These are phyloP conservation scores for Alternaria sp. DNA, from an alignment of 2,329 filamentous ascomycete genomes.

Conservation along the genomic window DNA sequence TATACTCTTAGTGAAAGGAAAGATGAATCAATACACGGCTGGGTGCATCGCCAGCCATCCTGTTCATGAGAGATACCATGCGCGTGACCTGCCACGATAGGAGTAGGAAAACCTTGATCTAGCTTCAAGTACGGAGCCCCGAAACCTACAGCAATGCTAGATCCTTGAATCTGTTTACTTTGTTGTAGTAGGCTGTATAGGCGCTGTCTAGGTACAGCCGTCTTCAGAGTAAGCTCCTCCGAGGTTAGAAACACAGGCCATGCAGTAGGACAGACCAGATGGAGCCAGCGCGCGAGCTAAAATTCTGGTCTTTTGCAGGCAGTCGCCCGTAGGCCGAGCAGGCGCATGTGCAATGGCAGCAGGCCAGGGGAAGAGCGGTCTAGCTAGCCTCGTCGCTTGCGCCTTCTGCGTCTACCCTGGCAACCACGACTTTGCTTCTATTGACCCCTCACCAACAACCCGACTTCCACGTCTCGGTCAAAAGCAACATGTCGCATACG, in stretches of 20 bases:
- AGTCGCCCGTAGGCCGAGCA: neutral
- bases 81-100: neutral
- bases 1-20: neutral
- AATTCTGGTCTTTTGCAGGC: neutral
- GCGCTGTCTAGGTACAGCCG: neutral
- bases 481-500: slow-evolving; percentile 62
- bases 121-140: neutral
- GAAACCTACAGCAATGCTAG: neutral
- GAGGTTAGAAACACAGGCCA: neutral
- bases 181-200: neutral
- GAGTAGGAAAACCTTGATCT: neutral
- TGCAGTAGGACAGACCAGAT: neutral
- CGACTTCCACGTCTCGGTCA: slow-evolving; percentile 22
- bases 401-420: slow-evolving; percentile 30
- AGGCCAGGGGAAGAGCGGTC: slow-evolving; percentile 8
- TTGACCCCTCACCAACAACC: slow-evolving; percentile 29
- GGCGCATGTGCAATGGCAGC: neutral
- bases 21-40: neutral
- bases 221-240: neutral
- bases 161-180: neutral
- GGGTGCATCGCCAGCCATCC: neutral
- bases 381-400: slow-evolving; percentile 23
- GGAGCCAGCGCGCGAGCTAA: neutral
- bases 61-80: neutral
- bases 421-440: slow-evolving; percentile 23